Base-by-base conservation (phyloP, 108 stramenopile genomes). In the Schizochytrium sp. region DNA sequence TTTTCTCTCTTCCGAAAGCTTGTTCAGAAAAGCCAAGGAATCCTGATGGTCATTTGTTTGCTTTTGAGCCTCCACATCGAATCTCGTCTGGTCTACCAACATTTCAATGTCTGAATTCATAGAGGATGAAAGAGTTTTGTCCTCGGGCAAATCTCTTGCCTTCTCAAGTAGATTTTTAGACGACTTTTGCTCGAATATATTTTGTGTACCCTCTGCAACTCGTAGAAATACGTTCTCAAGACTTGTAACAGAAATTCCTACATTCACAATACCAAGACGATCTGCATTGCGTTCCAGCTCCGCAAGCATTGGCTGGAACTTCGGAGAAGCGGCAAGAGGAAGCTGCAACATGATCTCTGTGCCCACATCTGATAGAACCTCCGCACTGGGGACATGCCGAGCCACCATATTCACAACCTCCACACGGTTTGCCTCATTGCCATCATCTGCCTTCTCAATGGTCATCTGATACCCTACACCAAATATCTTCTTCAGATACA, bases 401-500 rank as follows among this genome's bases (percentile, higher is more conserved):
- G 17, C 44, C 64, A 72, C 89, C 7, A 89, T 44, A 2, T 46
- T 12, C 41, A 17, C 19, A 3, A 38, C 19, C 69, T 72, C 50
- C 58, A 4, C 0, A 3, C 17, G 7, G 28, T 53, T 90, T 87
- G 19, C 45, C 53, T 57, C 57, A 56, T 19, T 4, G 4, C 17
- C 57, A 4, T 55, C 47, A 40, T 55, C 87, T 64, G 28, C 49
- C 57, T 45, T 49, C 7, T 19, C 28, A 61, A 90, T 46, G 8
- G 60, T 58, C 57, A 95, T 42, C n/a, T 89, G 83, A 72, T 95
- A 96, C 28, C 96, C 96, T 1, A 91, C 94, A 2, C 95, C 96
- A 87, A 93, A 95, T 69, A 83, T 72, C 42, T 92, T 94, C 93
- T 97, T 97, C 12, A 97, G 90, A 61, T 96, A 97, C 46, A 96